Evolutionary conservation across 352 stramenopile species (phyloP), one percentile per base, ranked within the genome.

Genomic region (Globisporangium takayamanum): DNA sequence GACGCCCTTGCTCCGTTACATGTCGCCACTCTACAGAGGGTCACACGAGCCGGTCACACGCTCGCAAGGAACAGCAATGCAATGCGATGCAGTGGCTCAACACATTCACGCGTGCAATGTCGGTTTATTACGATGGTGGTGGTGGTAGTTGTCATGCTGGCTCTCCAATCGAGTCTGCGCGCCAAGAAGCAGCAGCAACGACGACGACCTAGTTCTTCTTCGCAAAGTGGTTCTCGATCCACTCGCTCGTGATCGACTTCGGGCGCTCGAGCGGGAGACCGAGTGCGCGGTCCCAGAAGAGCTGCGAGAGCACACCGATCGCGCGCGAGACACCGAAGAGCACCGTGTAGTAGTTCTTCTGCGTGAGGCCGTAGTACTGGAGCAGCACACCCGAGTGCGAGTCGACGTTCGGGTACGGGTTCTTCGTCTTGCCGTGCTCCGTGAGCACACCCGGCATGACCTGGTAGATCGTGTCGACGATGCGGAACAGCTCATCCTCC

Each of bases 281-380:
- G 50, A 99, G 85, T 18, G 97, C 97, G 63, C 97, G 92, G 87
- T 99, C 97, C 87, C 87, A 96, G 80, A 99, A 99, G 67, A 99
- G 83, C 81, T 99, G 97, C 66, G 91, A 98, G 60, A 99, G 87
- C 68, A 97, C 97, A 78, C 97, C 97, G 47, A 99, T 98, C 28
- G 94, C 96, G 60, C 97, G 90, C 63, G 92, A 99, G 3, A 99
- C 97, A 71, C 97, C 97, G 73, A 99, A 99, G 65, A 99, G 90
- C 46, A 99, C 97, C 41, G 97, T 99, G 94, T 99, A 99, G 82
- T 99, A 99, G 78, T 98, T 96, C 86, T 98, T 97, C 85, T 99
- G 92, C 54, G 94, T 99, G 75, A 99, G 91, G 67, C 95, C 96
- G 83, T 99, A 99, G 84, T 99, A 96, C 89, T 97, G 97, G 33